These are phyloP conservation scores for Backusella tarrabulga DNA, from an alignment of 192 early-diverging fungal species.

Conservation along the genomic window DNA sequence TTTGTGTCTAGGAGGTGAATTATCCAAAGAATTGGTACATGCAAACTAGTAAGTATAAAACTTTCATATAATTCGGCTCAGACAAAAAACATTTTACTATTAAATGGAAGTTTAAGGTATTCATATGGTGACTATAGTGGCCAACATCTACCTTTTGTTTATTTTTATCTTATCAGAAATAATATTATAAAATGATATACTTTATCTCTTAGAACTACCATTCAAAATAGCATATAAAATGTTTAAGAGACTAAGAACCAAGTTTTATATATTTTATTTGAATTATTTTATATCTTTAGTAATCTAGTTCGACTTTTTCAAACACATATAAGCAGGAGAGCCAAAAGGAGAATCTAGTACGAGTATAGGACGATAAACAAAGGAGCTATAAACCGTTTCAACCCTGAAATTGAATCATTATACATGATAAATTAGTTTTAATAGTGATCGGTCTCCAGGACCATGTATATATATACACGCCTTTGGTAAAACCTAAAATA, in stretches of 20 bases:
- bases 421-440: background rate
- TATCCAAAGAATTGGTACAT: background rate
- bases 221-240: background rate
- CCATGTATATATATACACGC: background rate
- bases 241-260: constrained; percentile 1
- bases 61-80: background rate
- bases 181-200: background rate
- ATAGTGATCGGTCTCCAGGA: background rate
- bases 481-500: background rate
- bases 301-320: background rate
- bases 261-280: background rate
- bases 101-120: background rate
- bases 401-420: background rate
- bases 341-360: background rate
- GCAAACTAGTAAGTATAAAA: background rate
- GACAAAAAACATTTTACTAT: background rate
- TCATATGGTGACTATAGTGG: background rate
- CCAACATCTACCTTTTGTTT: background rate
- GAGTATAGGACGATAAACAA: background rate
- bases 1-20: background rate
- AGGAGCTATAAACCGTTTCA: background rate
- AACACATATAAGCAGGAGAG: background rate
- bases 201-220: background rate
- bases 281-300: constrained; percentile 3
- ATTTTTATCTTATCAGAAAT: background rate